phyloP scores from a whole-genome alignment of 2,329 filamentous ascomycete species.

The Pyricularia sp. region DNA sequence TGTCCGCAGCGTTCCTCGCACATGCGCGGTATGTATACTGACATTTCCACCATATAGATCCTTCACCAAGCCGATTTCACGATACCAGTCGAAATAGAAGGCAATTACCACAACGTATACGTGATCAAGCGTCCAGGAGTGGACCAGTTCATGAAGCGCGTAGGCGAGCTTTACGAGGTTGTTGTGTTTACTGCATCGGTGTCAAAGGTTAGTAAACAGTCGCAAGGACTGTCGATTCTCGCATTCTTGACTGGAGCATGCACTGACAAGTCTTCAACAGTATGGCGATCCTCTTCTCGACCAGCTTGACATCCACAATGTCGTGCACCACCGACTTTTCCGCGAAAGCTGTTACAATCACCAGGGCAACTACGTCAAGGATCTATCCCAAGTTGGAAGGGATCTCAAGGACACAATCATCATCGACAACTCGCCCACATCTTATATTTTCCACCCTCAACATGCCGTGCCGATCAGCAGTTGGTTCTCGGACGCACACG shows the following conservation, averaged over 20 bases:
- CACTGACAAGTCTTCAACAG: constrained; percentile 23
- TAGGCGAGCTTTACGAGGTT: constrained; percentile 95
- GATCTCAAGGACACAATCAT: constrained; percentile 97
- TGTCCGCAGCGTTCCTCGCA: not conserved
- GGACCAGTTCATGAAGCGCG: constrained; percentile 97
- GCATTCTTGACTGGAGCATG: not conserved
- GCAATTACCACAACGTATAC: constrained; percentile 98
- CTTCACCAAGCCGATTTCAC: constrained; percentile 98
- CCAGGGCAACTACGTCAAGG: constrained; percentile 99
- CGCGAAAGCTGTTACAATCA: constrained; percentile 99
- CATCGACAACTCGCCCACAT: constrained; percentile 98
- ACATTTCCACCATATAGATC: constrained; percentile 48
- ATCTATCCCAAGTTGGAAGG: constrained; percentile 91
- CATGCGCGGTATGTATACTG: not conserved
- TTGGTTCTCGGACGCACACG: constrained; percentile 99
- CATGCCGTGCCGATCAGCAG: constrained; percentile 98
- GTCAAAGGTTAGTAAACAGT: constrained; percentile 65
- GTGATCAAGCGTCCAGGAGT: constrained; percentile 99
- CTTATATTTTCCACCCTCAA: constrained; percentile 98
- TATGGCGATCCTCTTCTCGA: constrained; percentile 95
- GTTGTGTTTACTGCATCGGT: constrained; percentile 98
- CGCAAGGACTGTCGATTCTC: not conserved
- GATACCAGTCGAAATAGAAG: constrained; percentile 97
- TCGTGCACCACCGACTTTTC: constrained; percentile 93
- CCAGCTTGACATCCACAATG: constrained; percentile 93